Base-by-base conservation (phyloP, 345 rosid species). In the Salix viminalis region DNA sequence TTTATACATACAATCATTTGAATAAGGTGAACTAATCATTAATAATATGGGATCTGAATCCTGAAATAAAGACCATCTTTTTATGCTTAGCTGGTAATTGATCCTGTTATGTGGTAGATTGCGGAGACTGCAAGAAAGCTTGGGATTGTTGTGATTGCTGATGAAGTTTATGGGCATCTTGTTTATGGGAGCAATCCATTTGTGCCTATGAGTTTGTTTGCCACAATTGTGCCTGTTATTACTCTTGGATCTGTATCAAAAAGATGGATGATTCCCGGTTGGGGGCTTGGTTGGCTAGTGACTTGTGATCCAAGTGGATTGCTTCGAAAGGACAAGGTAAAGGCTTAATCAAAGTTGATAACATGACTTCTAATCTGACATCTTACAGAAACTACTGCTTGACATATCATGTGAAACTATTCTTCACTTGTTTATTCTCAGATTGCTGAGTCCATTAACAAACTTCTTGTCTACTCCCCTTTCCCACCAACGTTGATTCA, bases 251-350 rank as follows among this genome's bases (percentile, higher is more conserved):
- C 94, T 50, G 78, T 92, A 79, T 91, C 95, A 2, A 89, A 92
- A 86, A 87, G 91, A 79, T 92, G 91, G 95, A 65, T 89, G 30
- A 91, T 90, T 83, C 95, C 95, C 39, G 94, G 97, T 42, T 92
- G 97, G 97, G 82, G 95, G 69, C 77, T 89, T 1, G 97, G 97
- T 67, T 91, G 97, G 97, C 80, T 88, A 48, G 89, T 77, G 52
- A 76, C 88, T 32, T 82, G 77, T 78, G 96, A 92, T 77, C 91
- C 96, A 2, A 77, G 78, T 52, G 88, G 87, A 76, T 84, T 85
- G 70, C 81, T 92, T 50, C 21, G 54, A 50, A 50, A 50, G 19
- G 21, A 50, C 6, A 7, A 16, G 54, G 54, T 50, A 44, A 76
- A 50, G 54, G 54, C 54, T 14, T 50, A 50, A 16, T 50, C 19